Percentiles rank a stretch among this genome's conserved stretches.
These are phyloP conservation scores for Clavispora fructus DNA, from an alignment of 805 yeast species.

Conservation along the genomic window DNA sequence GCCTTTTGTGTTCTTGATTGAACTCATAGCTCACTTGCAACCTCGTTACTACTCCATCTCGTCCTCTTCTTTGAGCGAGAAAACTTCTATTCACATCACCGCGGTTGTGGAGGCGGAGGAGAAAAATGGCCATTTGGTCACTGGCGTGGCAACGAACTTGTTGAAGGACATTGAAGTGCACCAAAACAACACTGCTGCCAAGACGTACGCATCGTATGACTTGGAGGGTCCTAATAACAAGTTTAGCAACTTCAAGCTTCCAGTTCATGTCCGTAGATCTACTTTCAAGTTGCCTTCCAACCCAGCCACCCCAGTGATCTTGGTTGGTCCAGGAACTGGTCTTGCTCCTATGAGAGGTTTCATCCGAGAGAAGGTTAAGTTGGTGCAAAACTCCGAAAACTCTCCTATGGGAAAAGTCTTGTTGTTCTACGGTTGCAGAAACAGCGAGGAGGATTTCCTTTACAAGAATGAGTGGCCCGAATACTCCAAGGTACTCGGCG, in stretches of 20 bases:
- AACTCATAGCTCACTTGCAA: constrained; percentile 72
- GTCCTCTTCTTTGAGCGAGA: constrained; percentile 76
- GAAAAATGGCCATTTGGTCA: constrained; percentile 32
- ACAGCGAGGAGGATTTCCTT: constrained; percentile 69
- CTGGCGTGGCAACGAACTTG: constrained; percentile 91
- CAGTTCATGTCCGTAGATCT: constrained; percentile 91
- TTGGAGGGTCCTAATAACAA: constrained; percentile 77
- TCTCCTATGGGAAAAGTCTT: constrained; percentile 59
- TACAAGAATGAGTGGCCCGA: constrained; percentile 88
- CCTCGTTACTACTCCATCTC: constrained; percentile 97
- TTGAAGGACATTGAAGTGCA: constrained; percentile 63
- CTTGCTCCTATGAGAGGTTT: constrained; percentile 98
- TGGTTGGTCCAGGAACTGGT: constrained; percentile 98
- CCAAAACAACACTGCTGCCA: constrained; percentile 39
- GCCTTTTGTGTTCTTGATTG: constrained; percentile 82
- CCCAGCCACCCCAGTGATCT: constrained; percentile 75
- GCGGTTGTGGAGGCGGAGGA: constrained; percentile 80
- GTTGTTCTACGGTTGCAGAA: constrained; percentile 86
- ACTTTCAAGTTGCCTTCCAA: constrained; percentile 90
- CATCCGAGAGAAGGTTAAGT: constrained; percentile 74
- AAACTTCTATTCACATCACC: constrained; percentile 72
- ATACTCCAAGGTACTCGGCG: constrained; percentile 57
- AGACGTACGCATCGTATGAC: constrained; percentile 56
- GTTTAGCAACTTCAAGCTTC: constrained; percentile 55
- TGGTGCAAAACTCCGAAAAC: constrained; percentile 26